Base-by-base conservation (phyloP, 2,329 filamentous ascomycete species). In the Paecilomyces sp. region DNA sequence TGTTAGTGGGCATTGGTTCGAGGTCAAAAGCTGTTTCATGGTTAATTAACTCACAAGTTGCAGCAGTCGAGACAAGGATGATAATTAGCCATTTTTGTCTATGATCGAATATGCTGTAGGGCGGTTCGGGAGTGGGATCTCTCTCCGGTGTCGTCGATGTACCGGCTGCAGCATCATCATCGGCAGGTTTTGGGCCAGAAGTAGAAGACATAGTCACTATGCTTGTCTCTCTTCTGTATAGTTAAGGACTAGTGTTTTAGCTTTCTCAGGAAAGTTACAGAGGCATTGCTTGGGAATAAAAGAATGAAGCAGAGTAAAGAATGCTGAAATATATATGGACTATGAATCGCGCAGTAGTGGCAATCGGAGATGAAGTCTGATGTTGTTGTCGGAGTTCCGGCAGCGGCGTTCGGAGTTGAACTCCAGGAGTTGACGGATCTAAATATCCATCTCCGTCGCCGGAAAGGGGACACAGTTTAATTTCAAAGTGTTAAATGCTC, bases 61-160 rank as follows among this genome's bases (percentile, higher is more conserved):
- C 80, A 1, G 81, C 81, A 8, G 75, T 75, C 0, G 82, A 81
- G 6, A 79, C 77, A 6, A 82, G 68, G 2, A 75, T 60, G 0
- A 83, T 72, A 28, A 84, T 80, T 0, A 83, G 22, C 2, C 73
- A 71, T 61, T 80, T 82, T 65, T 84, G 81, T 4, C 74, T 68
- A 34, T 70, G 74, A 63, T 82, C 80, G 28, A 83, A 83, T 25
- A 84, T 80, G 63, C 74, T 83, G 63, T 79, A 80, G 0, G 79
- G 80, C 51, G 62, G 58, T 28, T 69, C 64, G 9, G 60, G 41
- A 22, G 28, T 47, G 8, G 33, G 3, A 41, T 53, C 54, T 52
- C 3, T 25, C n/a, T 51, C n/a, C 6, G 60, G 28, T 50, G 54
- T 55, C 31, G 15, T 41, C 25, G 51, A 24, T 30, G 22, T 25